Base-by-base conservation (phyloP, 305 asterid genomes). In the Solanum hybrid region DNA sequence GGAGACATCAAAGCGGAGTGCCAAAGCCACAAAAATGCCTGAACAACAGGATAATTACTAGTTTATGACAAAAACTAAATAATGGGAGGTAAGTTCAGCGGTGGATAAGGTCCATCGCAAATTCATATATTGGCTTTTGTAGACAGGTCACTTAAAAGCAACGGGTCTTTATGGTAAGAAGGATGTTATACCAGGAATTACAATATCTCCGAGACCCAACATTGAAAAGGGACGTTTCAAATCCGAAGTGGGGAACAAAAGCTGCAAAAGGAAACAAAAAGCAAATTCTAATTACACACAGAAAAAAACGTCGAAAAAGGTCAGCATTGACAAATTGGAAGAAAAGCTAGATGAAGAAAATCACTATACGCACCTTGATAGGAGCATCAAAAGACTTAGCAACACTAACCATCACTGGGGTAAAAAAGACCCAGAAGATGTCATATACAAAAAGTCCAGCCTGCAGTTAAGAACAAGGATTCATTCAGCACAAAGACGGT, bases 141-240 rank as follows among this genome's bases (percentile, higher is more conserved):
- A 36, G 83, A n/a, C 35, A 24, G 16, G 36, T 71, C 80, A 87
- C n/a, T 35, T 1, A 88, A 80, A 57, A 20, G 13, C 67, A 42
- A 11, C 11, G 4, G 34, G 24, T 29, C 33, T 51, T 57, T 34
- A 46, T 3, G 13, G 74, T 28, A 8, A 20, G 35, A 42, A 29
- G 51, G 61, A 28, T 46, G 46, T 87, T 81, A 76, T 93, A 96
- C 99, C 99, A 89, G 99, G 99, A 93, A 97, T 96, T 86, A 97
- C 99, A 74, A 96, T 97, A 92, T 98, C 99, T 86, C 99, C 98
- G 88, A 98, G 99, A 89, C 99, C 99, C 83, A 98, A 91, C 99
- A 98, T 98, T 28, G 99, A 98, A 94, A 95, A 98, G 18, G 99
- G 99, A 26, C 98, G 98, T 18, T 95, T 90, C 28, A 96, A 67